Percentiles rank a stretch among this genome's conserved stretches.
These are phyloP conservation scores for Calonectria pauciramosa DNA, from an alignment of 2,329 filamentous ascomycete genomes.

Conservation along the genomic window DNA sequence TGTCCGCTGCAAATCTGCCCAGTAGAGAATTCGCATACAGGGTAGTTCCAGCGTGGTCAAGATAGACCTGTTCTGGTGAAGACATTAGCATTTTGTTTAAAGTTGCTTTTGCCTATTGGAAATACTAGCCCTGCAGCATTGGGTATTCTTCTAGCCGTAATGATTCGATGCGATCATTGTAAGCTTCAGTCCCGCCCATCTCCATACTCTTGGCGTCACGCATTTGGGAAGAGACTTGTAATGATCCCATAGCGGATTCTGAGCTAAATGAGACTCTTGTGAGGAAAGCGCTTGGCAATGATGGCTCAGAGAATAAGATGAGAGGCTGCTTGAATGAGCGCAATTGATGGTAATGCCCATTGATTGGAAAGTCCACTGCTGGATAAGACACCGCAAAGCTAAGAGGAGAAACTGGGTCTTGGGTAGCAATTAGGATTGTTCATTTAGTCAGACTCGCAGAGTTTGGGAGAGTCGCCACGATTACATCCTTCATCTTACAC, in stretches of 20 bases:
- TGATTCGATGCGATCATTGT: neutral
- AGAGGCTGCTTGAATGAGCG: neutral
- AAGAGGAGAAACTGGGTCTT: neutral
- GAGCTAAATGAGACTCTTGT: neutral
- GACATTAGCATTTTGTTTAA: neutral
- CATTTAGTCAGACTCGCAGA: no score
- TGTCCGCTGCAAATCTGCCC: neutral
- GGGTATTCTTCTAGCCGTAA: neutral
- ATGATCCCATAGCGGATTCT: no score
- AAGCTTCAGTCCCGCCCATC: neutral
- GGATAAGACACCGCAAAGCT: neutral
- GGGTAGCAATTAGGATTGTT: neutral
- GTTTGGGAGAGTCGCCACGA: neutral
- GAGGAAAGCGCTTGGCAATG: neutral
- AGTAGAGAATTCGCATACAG: neutral
- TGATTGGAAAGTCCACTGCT: neutral
- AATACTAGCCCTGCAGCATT: neutral
- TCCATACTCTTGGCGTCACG: neutral
- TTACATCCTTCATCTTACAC: neutral
- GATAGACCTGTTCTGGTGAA: neutral
- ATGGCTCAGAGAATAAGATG: neutral
- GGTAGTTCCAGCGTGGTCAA: neutral
- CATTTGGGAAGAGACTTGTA: neutral
- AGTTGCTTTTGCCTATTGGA: no score
- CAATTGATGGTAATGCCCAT: neutral